Conservation (phyloP, 2,329 filamentous ascomycete genomes). For the Tolypocladium pustulatum region DNA sequence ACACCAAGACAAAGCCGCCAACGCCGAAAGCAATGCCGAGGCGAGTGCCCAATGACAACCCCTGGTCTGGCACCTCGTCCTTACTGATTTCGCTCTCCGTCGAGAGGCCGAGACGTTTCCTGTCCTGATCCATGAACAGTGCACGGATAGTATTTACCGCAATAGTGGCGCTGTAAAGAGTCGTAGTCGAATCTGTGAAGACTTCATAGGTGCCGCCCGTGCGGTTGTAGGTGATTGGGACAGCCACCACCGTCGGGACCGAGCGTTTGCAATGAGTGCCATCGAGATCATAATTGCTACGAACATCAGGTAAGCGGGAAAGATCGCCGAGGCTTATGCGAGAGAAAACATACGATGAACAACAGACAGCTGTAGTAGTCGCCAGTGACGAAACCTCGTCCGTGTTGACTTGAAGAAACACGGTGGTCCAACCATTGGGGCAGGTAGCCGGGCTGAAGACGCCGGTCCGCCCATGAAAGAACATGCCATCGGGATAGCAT, state of each 20-base stretch:
- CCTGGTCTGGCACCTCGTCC: slow-evolving; percentile 5
- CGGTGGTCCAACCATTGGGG: slow-evolving; percentile 29
- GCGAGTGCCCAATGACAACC: slow-evolving; percentile 18
- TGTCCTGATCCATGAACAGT: slow-evolving; percentile 25
- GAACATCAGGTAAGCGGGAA: slow-evolving; percentile 6
- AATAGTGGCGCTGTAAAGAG: slow-evolving; percentile 24
- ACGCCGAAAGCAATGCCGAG: slow-evolving; percentile 25
- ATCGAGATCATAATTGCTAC: slow-evolving; percentile 23
- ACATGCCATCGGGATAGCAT: slow-evolving; percentile 31
- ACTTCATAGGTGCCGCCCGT: slow-evolving; percentile 24
- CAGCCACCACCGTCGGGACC: slow-evolving; percentile 23
- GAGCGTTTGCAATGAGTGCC: slow-evolving; percentile 23
- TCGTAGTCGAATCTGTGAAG: slow-evolving; percentile 23
- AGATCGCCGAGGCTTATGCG: not conserved
- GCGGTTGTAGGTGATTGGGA: slow-evolving; percentile 24
- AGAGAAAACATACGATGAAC: slow-evolving; percentile 26
- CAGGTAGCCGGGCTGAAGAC: slow-evolving; percentile 29
- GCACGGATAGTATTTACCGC: slow-evolving; percentile 26
- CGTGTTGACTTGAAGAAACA: slow-evolving; percentile 18
- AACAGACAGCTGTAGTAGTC: slow-evolving; percentile 29
- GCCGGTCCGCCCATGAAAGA: slow-evolving; percentile 22
- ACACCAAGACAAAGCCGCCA: slow-evolving; percentile 16
- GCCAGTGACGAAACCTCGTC: slow-evolving; percentile 15
- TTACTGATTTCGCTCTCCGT: slow-evolving; percentile 19
- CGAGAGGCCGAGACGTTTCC: slow-evolving; percentile 19